Evolutionary conservation across 352 stramenopile species (phyloP).

Genomic region (Phytophthora vignae): DNA sequence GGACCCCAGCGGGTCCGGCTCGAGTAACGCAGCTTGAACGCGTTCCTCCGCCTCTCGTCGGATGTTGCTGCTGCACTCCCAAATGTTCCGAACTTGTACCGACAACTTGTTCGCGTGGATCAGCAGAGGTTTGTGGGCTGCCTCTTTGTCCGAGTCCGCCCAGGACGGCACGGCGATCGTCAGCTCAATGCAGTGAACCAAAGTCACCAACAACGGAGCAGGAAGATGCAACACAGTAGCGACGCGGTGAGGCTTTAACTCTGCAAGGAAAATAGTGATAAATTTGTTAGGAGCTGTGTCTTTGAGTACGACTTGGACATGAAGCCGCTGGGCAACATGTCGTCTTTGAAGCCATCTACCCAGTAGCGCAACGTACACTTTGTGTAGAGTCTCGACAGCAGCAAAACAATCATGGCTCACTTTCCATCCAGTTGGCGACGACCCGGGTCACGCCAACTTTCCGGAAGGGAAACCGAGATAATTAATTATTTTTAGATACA

Average conservation of each 20-base stretch:
- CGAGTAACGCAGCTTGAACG: slow-evolving; percentile 45
- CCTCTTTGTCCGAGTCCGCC: slow-evolving; percentile 57
- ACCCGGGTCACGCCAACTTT: too few relatives aligned
- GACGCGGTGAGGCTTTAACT: slow-evolving; percentile 74
- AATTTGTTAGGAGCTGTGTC: slow-evolving; percentile 41
- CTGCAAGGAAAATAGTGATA: slow-evolving; percentile 22
- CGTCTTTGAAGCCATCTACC: slow-evolving; percentile 69
- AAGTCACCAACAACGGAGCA: slow-evolving; percentile 58
- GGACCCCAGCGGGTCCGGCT: slow-evolving; percentile 67
- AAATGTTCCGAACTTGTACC: slow-evolving; percentile 54
- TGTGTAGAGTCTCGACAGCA: background rate
- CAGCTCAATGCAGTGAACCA: slow-evolving; percentile 60
- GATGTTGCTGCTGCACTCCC: slow-evolving; percentile 61
- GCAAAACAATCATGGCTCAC: background rate
- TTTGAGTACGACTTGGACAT: slow-evolving; percentile 52
- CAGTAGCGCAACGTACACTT: slow-evolving; percentile 53
- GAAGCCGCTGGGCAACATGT: slow-evolving; percentile 69
- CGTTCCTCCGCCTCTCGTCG: slow-evolving; percentile 41
- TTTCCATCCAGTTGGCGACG: slow-evolving; percentile 4
- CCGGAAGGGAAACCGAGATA: too few relatives aligned
- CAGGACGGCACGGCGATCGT: slow-evolving; percentile 70
- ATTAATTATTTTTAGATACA: too few relatives aligned
- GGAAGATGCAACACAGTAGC: slow-evolving; percentile 53
- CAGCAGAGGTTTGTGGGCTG: slow-evolving; percentile 54
- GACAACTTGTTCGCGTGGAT: slow-evolving; percentile 59